Evolutionary conservation across 176 grass and related monocot species (phyloP), one percentile per base, ranked within the genome.

Genomic region (Hordeum vulgare): DNA sequence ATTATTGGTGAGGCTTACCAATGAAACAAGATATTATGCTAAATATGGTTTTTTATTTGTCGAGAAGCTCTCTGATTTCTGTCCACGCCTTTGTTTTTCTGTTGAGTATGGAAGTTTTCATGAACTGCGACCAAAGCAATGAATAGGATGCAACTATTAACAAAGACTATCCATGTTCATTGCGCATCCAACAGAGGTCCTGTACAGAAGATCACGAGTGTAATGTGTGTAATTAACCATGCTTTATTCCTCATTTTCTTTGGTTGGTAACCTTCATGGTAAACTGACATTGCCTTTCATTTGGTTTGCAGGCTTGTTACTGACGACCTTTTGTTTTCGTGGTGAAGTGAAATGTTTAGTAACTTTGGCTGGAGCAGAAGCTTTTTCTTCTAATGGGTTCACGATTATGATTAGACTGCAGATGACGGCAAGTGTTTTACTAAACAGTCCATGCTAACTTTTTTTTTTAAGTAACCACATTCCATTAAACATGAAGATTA

Each of bases 31-130:
- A 21, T 4, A 60, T 26, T 74, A n/a, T 25, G 44, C 61, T 66
- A 77, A 51, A 27, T 42, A 25, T 77, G 8, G 4, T 47, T 51
- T 6, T 10, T 25, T 70, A 3, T 77, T 85, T 81, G 11, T 59
- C 23, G 37, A 5, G 23, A 65, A 66, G 24, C 13, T 47, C 41
- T 80, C 33, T 81, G n/a, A 81, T 65, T 80, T 72, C 21, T 77
- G 24, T 54, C 13, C 17, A n/a, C 9, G 56, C 24, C 54, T 85
- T 53, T n/a, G 8, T 77, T 64, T 21, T 77, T 71, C 20, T 86
- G 34, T 92, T 79, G 90, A 92, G 71, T 92, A 92, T 80, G 83
- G 63, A 79, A 89, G 35, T 75, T 92, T 83, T 86, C 61, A 92
- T 62, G 90, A 89, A 66, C 79, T 79, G 86, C 83, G 2, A 89